A percentile compares a stretch with the other conserved stretches of the same genome.
These are phyloP conservation scores for Vigna trinervia DNA, from an alignment of 306 rosid species.

Conservation along the genomic window DNA sequence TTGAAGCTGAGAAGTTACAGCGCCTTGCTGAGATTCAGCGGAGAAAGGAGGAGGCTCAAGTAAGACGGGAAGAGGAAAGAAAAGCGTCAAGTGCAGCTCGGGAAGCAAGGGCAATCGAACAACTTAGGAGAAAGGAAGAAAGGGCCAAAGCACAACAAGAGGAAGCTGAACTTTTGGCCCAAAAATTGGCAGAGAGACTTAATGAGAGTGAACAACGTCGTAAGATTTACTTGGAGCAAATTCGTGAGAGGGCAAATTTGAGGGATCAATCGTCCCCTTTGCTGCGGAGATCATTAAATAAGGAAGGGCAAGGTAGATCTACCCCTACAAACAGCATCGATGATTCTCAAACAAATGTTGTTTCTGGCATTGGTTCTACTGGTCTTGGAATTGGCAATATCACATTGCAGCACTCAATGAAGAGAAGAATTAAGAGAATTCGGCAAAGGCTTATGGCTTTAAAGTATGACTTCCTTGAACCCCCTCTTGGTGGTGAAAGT, in stretches of 20 bases:
- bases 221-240: slow-evolving; percentile 91
- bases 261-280: slow-evolving; percentile 97
- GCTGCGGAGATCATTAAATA: slow-evolving; percentile 69
- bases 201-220: slow-evolving; percentile 98
- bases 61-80: slow-evolving; percentile 97
- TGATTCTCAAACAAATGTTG: slow-evolving; percentile 69
- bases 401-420: slow-evolving; percentile 74
- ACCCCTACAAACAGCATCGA: slow-evolving; percentile 62
- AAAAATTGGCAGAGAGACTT: slow-evolving; percentile 94
- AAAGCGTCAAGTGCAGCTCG: slow-evolving; percentile 99
- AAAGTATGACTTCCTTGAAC: slow-evolving; percentile 86
- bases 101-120: slow-evolving; percentile 94
- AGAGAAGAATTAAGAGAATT: slow-evolving; percentile 93
- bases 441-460: slow-evolving; percentile 97
- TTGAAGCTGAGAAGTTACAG: slow-evolving; percentile 97
- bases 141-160: slow-evolving; percentile 99
- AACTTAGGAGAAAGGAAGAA: slow-evolving; percentile 95
- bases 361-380: slow-evolving; percentile 60
- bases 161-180: slow-evolving; percentile 98
- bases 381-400: slow-evolving; percentile 64
- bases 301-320: slow-evolving; percentile 81
- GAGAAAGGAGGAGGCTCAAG: slow-evolving; percentile 96
- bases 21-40: slow-evolving; percentile 97
- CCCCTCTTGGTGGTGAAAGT: slow-evolving; percentile 80
- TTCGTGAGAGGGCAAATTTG: slow-evolving; percentile 97